Base-by-base conservation (phyloP, 495 filamentous ascomycete species). In the Penicillium silybi region DNA sequence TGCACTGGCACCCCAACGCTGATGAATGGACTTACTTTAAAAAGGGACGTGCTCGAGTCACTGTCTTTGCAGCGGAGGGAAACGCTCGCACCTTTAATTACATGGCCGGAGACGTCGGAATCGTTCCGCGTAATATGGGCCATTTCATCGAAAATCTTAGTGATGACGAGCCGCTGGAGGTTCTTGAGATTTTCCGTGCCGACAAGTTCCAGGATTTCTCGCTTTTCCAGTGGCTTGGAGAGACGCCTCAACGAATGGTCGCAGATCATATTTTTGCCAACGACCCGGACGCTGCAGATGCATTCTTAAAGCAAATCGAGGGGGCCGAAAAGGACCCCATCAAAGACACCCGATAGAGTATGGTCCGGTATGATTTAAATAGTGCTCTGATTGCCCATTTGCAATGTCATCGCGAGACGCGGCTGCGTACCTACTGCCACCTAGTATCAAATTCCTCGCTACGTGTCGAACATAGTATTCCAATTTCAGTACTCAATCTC, bases 1-100 rank as follows among this genome's bases (percentile, higher is more conserved):
- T 92, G 50, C 87, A 92, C 68, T 92, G 88, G 88, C 87, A 90
- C 56, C 84, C 85, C 0, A 80, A 76, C n/a, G 80, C 80, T 13
- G 87, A 90, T 60, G 87, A 90, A 58, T 92, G 85, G 86, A 79
- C 77, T 1, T 92, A 84, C 71, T 90, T 90, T 71, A 78, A 88
- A 42, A 67, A 77, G 34, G 88, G 88, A 0, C 74, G 74, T 0
- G 88, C 80, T 0, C 76, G 88, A 8, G 83, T 86, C 13, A 89
- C 86, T 0, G 68, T 89, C 4, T 90, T 82, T 61, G 65, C 74
- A 2, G 81, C 85, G 0, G 77, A 83, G 0, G 65, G 66, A 0
- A 69, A 75, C 1, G 78, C 86, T 1, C 74, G 79, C 9, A 90
- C 87, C 1, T 92, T 90, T 38, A 63, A 76, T 48, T 75, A 70